Conservation (phyloP, 441 rosid species). For the Isatis lusitanica region DNA sequence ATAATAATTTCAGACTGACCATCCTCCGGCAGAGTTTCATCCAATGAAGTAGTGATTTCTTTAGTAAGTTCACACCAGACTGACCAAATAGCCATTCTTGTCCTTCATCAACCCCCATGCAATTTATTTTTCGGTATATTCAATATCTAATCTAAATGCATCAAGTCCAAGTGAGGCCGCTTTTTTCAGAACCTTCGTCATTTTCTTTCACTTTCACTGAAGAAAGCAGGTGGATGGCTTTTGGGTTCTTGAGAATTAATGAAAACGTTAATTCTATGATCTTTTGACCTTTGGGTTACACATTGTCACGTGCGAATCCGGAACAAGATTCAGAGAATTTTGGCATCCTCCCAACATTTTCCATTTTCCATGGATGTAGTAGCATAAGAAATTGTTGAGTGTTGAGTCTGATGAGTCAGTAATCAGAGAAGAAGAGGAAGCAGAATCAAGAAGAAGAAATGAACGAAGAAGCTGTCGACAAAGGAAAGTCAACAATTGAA, state of each 20-base stretch:
- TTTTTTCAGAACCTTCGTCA: conserved; percentile 45
- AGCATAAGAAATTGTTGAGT: conserved; percentile 8
- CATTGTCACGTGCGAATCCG: conserved; percentile 38
- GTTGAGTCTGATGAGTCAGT: too few species aligned
- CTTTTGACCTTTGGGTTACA: conserved; percentile 43
- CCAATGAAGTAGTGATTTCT: conserved; percentile 31
- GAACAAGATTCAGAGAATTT: conserved; percentile 31
- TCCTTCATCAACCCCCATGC: conserved; percentile 16
- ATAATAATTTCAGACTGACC: too few species aligned
- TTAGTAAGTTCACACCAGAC: conserved; percentile 20
- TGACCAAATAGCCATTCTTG: conserved; percentile 54
- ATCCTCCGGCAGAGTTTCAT: conserved; percentile 33
- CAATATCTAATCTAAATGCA: conserved; percentile 54
- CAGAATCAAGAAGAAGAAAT: too few species aligned
- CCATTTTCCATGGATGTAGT: conserved; percentile 43
- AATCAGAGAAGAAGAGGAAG: too few species aligned
- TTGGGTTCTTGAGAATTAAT: conserved; percentile 30
- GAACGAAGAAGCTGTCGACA: too few species aligned
- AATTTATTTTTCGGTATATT: conserved; percentile 46
- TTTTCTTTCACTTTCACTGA: conserved; percentile 38
- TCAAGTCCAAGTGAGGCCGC: conserved; percentile 55
- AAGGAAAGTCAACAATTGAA: too few species aligned
- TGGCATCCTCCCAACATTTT: conserved; percentile 41
- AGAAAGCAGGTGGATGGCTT: conserved; percentile 27
- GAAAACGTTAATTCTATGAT: conserved; percentile 47